Conservation (phyloP, 345 rosid genomes). For the Cochlearia excelsa region DNA sequence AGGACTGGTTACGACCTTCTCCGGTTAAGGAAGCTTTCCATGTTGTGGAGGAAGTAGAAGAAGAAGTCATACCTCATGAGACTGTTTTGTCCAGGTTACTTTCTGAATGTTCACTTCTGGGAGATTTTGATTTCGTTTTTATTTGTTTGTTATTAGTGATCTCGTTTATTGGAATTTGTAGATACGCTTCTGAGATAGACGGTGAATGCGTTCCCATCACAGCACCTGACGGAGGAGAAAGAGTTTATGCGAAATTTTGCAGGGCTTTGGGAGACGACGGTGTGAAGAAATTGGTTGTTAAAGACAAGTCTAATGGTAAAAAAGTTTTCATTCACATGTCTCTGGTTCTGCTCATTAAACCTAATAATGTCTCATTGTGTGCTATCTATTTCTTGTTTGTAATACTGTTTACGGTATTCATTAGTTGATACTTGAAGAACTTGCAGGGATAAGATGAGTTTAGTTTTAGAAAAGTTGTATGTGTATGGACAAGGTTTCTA, state of each 20-base stretch:
- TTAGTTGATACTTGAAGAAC: conserved; percentile 7
- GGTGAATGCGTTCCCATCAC: conserved; percentile 84
- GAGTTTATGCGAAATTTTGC: conserved; percentile 79
- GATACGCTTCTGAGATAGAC: conserved; percentile 65
- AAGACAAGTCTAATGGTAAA: conserved; percentile 49
- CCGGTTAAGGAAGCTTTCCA: conserved; percentile 38
- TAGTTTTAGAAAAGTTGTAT: conserved; percentile 1
- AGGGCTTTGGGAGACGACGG: conserved; percentile 43
- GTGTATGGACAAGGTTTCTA: neutral
- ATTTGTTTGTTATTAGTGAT: neutral
- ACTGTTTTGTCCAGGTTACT: conserved; percentile 48
- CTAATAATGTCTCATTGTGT: neutral
- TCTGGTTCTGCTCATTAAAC: neutral
- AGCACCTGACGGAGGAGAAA: conserved; percentile 74
- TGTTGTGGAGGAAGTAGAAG: conserved; percentile 28
- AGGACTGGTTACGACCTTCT: conserved; percentile 65
- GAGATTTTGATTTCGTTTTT: neutral
- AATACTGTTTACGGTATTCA: neutral
- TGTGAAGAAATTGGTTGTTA: conserved; percentile 44
- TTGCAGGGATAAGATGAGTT: neutral
- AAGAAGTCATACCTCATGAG: conserved; percentile 44
- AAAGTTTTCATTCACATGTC: neutral
- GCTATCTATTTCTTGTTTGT: neutral
- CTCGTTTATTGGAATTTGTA: conserved; percentile 4
- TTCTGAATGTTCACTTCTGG: neutral